Conservation (phyloP, 2,329 filamentous ascomycete species). For the Acephala macrosclerotiorum region DNA sequence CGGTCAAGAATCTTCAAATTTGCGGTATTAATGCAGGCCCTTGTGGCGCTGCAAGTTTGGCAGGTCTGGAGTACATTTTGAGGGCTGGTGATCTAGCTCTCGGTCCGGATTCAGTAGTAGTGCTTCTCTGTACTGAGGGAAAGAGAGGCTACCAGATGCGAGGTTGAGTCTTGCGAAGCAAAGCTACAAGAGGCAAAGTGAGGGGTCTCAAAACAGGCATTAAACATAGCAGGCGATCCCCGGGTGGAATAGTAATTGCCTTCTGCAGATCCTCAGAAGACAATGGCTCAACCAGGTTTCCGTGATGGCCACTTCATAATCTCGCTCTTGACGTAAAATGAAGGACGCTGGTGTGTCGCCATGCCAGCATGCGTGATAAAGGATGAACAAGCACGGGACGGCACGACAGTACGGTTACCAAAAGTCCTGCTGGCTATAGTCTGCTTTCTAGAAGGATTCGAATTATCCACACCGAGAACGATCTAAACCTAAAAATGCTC, state of each 20-base stretch:
- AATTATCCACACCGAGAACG: not conserved
- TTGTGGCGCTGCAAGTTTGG: conserved; percentile 60
- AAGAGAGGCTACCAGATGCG: conserved; percentile 55
- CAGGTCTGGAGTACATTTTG: conserved; percentile 60
- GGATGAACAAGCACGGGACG: not conserved
- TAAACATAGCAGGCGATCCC: not conserved
- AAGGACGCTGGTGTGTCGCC: not conserved
- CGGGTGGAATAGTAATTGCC: not conserved
- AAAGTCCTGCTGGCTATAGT: not conserved
- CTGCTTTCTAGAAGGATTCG: not conserved
- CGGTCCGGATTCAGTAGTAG: conserved; percentile 59
- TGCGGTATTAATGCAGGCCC: conserved; percentile 53
- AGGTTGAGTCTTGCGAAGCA: not conserved
- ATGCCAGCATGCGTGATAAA: not conserved
- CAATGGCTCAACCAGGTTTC: not conserved
- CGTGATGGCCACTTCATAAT: not conserved
- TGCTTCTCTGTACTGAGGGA: conserved; percentile 74
- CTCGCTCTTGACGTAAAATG: not conserved
- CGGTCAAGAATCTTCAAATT: conserved; percentile 47
- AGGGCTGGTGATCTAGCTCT: conserved; percentile 43
- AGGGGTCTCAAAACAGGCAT: not conserved
- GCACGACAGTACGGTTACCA: not conserved
- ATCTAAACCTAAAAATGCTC: not conserved
- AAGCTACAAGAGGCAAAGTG: not conserved
- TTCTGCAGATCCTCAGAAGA: not conserved